Evolutionary conservation across 2,329 filamentous ascomycete genomes (phyloP), one percentile per base, ranked within the genome.

Genomic region (Aspergillus carbonarius): DNA sequence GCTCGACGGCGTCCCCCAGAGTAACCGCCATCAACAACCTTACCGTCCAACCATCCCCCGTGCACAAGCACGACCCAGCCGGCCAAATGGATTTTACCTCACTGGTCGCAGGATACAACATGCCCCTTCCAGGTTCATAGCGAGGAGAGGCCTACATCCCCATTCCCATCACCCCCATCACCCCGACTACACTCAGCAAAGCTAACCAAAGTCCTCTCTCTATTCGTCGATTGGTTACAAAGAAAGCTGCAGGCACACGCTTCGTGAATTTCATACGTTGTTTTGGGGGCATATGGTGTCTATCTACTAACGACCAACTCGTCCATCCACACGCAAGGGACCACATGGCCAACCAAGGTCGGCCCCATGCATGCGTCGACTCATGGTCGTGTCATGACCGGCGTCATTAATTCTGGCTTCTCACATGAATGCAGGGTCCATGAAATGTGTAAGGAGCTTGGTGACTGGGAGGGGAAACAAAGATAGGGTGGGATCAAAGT

Each of bases 251-350:
- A 50, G 30, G 15, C 37, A 57, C 47, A 47, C 32, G 32, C 48
- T 57, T 55, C 54, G 35, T 56, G 46, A 63, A 64, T 61, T 58
- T 61, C 54, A 66, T 62, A 64, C 68, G 63, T 73, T 72, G 72
- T 72, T 73, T 72, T 61, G 63, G 63, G 63, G 68, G 62, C 60
- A 63, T 66, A 54, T 46, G 47, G 55, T 63, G 63, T 73, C 70
- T 73, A 74, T 74, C 71, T 74, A 73, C 71, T 70, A 13, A 12
- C 18, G 10, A 66, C 65, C 66, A 63, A 64, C 57, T 66, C 57
- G 59, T 58, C 59, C 55, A 58, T 60, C 37, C 55, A 63, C 62
- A 63, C 50, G 50, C 50, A 49, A 50, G 42, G 40, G 57, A 66
- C 60, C 66, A 64, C 58, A 62, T 56, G 32, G 52, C 25, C 39